Evolutionary conservation across 2,329 filamentous ascomycete species (phyloP).

Genomic region (Colletotrichum cordylinicola): DNA sequence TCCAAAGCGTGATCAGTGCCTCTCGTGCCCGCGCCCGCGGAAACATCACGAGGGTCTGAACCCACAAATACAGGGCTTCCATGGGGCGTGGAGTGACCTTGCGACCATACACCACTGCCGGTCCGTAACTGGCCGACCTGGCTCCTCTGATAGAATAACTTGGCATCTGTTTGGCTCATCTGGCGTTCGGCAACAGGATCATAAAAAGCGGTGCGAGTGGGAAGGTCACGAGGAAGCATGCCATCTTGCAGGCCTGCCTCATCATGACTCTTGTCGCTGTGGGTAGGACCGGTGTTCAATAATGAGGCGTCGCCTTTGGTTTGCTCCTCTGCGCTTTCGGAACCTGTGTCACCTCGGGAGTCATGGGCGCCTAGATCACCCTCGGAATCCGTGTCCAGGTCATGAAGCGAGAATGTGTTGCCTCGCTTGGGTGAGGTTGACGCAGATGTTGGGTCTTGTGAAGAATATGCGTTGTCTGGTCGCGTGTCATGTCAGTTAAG

Average conservation of each 20-base stretch:
- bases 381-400: slow-evolving; percentile 17
- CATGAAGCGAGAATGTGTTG: slow-evolving; percentile 4
- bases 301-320: not conserved
- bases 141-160: slow-evolving; percentile 93
- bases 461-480: not conserved
- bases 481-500: not conserved
- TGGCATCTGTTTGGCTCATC: slow-evolving; percentile 92
- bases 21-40: slow-evolving; percentile 31
- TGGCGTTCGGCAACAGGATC: slow-evolving; percentile 93
- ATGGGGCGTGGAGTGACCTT: slow-evolving; percentile 46
- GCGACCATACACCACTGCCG: slow-evolving; percentile 40
- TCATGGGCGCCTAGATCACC: slow-evolving; percentile 4
- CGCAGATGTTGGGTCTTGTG: slow-evolving; percentile 16
- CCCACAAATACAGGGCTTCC: slow-evolving; percentile 49
- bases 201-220: slow-evolving; percentile 83
- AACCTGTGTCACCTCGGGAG: slow-evolving; percentile 18
- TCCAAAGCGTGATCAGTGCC: slow-evolving; percentile 32
- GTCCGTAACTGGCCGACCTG: slow-evolving; percentile 63
- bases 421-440: slow-evolving; percentile 22
- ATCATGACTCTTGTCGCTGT: not conserved
- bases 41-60: slow-evolving; percentile 23
- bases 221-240: slow-evolving; percentile 66
- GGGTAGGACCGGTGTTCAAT: not conserved
- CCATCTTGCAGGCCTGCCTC: slow-evolving; percentile 49
- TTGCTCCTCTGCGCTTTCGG: slow-evolving; percentile 4